phyloP scores from a whole-genome alignment of 495 filamentous ascomycete genomes.

The Bombardia bombarda region DNA sequence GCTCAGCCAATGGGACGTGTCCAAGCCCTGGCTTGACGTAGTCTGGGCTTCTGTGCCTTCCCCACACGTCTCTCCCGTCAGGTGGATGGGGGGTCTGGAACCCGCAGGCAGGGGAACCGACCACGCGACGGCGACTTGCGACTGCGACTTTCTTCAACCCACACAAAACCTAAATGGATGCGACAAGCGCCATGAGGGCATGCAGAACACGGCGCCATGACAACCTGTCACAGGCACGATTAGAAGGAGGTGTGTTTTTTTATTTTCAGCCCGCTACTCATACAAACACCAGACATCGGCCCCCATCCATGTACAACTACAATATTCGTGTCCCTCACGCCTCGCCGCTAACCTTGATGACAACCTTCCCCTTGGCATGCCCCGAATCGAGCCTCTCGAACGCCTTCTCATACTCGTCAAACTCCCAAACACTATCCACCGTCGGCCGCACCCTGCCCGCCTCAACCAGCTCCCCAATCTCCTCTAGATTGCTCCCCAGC shows the following conservation, averaged over 20 bases:
- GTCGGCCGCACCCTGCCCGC: conserved; percentile 54
- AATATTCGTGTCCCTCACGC: conserved; percentile 1
- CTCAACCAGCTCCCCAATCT: conserved; percentile 52
- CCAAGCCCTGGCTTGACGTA: no score
- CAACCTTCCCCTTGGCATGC: conserved; percentile 60
- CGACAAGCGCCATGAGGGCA: no score
- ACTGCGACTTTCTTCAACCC: no score
- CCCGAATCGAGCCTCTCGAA: conserved; percentile 55
- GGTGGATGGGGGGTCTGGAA: no score
- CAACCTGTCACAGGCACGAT: not conserved
- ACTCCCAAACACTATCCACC: conserved; percentile 53
- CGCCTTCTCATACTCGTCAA: conserved; percentile 54
- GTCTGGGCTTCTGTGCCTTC: no score
- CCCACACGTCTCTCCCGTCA: no score
- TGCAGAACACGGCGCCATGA: not conserved
- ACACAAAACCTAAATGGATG: no score
- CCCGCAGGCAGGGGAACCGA: no score
- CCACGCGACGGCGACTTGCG: no score
- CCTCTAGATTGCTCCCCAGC: conserved; percentile 52
- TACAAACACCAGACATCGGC: not conserved
- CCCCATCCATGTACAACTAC: not conserved
- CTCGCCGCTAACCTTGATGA: conserved; percentile 38
- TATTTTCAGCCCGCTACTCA: no score
- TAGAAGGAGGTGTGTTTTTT: no score
- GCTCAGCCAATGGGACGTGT: no score